Evolutionary conservation across 2,329 filamentous ascomycete species (phyloP), one percentile per base, ranked within the genome.

Genomic region (Neofusicoccum cordaticola): DNA sequence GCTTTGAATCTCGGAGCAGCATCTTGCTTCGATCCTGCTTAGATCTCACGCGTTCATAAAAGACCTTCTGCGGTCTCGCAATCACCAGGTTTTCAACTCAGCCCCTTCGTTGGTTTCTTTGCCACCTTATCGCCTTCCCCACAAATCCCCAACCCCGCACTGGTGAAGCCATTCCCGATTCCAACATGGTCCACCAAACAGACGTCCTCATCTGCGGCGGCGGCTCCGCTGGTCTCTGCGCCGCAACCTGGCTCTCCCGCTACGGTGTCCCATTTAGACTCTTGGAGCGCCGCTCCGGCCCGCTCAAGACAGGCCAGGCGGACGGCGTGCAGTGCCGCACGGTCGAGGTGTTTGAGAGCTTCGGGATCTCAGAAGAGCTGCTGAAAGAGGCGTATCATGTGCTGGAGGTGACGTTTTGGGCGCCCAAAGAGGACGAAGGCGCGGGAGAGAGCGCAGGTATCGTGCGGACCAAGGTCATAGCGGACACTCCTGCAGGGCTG

Each of bases 321-420:
- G 88, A 90, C 67, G 85, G 85, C 1, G 78, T 89, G 2, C 86
- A 90, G 75, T 85, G 84, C 67, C 85, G 88, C 1, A 90, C 87
- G 0, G 79, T 91, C 1, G 88, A 92, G 74, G 90, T 92, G n/a
- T 85, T 92, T 63, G 88, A 92, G 69, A 86, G 84, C 6, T 89
- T 92, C 67, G 88, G 86, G 1, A 82, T 92, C 48, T 86, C 81
- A 1, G 84, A 90, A 66, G 80, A 84, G 8, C 81, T 85, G 2
- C 85, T 88, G 79, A 84, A 86, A 22, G 88, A 91, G 69, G 82
- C 85, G 1, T 89, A 89, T 70, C 87, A 88, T 69, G 85, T 90
- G 72, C 79, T 89, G 2, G 89, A 90, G 76, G 85, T 90, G 17
- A 79, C 79, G 8, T 82, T 82, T 67, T 82, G 81, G 80, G 70